Evolutionary conservation across 495 filamentous ascomycete species (phyloP).

Genomic region (Geoglossum glabrum): DNA sequence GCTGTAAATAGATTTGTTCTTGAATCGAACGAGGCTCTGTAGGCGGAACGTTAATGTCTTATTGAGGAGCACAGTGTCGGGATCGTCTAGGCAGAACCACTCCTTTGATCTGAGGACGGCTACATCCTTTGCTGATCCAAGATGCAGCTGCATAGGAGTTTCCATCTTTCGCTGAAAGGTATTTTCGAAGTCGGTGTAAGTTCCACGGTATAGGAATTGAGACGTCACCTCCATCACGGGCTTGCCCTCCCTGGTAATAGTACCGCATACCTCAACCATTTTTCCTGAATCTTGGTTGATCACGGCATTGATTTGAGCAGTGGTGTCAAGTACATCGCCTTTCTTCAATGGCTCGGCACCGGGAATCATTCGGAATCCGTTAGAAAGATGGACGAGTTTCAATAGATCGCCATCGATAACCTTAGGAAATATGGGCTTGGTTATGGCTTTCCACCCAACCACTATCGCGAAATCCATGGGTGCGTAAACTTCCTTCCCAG

Average conservation of each 20-base stretch:
- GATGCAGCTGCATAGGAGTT: constrained; percentile 83
- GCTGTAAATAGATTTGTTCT: constrained; percentile 85
- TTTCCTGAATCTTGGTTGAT: constrained; percentile 97
- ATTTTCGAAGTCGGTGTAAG: constrained; percentile 84
- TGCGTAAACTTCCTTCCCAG: constrained; percentile 83
- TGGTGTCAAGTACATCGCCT: constrained; percentile 80
- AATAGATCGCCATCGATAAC: constrained; percentile 88
- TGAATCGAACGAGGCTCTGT: constrained; percentile 75
- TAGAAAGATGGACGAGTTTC: constrained; percentile 87
- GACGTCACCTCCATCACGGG: constrained; percentile 98
- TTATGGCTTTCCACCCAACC: constrained; percentile 97
- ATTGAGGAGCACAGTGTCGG: constrained; percentile 63
- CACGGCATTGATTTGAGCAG: constrained; percentile 89
- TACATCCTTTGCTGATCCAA: constrained; percentile 70
- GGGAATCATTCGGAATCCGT: constrained; percentile 93
- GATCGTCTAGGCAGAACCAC: constrained; percentile 76
- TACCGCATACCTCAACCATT: constrained; percentile 98
- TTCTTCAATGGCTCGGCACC: constrained; percentile 88
- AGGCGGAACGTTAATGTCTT: constrained; percentile 95
- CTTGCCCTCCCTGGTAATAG: constrained; percentile 66
- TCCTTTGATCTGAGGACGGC: constrained; percentile 88
- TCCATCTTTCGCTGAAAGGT: constrained; percentile 96
- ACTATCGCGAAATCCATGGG: constrained; percentile 99
- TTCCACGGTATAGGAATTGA: constrained; percentile 89
- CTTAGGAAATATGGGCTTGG: constrained; percentile 91